A percentile compares a stretch with the other conserved stretches of the same genome.
These are phyloP conservation scores for Diutina sp. DNA, from an alignment of 1,139 yeast genomes.

Conservation along the genomic window DNA sequence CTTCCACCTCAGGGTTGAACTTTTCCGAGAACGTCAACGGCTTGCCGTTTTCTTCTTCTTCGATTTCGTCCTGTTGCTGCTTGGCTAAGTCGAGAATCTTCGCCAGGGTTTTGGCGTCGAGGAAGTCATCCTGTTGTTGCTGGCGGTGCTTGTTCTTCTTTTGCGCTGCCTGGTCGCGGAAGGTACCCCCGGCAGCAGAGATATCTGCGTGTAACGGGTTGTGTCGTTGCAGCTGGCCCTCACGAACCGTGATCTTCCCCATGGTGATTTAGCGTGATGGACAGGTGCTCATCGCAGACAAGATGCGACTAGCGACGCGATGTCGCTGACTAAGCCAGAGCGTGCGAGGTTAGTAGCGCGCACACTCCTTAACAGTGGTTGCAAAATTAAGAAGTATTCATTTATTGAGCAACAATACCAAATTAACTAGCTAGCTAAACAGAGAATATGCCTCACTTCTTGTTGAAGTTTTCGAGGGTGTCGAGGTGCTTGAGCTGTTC, in stretches of 20 bases:
- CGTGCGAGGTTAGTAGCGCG: background rate
- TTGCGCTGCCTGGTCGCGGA: conserved; percentile 35
- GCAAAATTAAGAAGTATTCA: background rate
- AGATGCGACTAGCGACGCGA: background rate
- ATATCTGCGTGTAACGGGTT: conserved; percentile 73
- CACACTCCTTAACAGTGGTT: background rate
- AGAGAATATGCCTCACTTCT: background rate
- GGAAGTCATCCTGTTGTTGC: conserved; percentile 13
- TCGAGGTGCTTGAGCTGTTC: background rate
- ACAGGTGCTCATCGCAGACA: background rate
- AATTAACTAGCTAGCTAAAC: too few species aligned
- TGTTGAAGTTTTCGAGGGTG: background rate
- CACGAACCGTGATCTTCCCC: conserved; percentile 52
- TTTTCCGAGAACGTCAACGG: conserved; percentile 10
- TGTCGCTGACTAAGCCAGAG: background rate
- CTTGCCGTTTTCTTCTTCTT: background rate
- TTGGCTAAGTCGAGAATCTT: conserved; percentile 79
- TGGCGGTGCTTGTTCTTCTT: conserved; percentile 23
- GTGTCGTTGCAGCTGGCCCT: conserved; percentile 43
- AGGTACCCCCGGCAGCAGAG: conserved; percentile 57
- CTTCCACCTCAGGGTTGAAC: conserved; percentile 14
- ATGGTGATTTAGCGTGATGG: conserved; percentile 14
- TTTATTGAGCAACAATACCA: background rate
- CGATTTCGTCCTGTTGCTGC: conserved; percentile 77
- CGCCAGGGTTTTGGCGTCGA: conserved; percentile 76